These are phyloP conservation scores for Phycomyces nitens DNA, from an alignment of 192 early-diverging fungal genomes.

Conservation along the genomic window DNA sequence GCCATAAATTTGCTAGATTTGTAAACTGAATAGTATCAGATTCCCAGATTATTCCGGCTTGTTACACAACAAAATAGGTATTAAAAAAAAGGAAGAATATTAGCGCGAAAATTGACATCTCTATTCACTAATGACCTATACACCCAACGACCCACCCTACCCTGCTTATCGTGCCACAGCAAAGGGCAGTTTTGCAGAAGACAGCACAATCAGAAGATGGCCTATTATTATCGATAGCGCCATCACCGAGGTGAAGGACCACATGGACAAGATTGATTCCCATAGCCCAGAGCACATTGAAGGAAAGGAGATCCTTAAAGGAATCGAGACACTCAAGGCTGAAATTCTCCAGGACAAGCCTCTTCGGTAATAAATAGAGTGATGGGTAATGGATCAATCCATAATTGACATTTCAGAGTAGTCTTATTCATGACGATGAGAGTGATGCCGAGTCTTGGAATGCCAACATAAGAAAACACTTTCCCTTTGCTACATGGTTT, in stretches of 20 bases:
- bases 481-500: slow-evolving; percentile 65
- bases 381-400: not conserved
- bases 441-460: slow-evolving; percentile 69
- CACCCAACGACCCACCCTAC: slow-evolving; percentile 51
- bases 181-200: slow-evolving; percentile 71
- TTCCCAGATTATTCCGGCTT: no score
- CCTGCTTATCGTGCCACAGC: slow-evolving; percentile 61
- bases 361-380: slow-evolving; percentile 35
- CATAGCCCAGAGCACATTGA: slow-evolving; percentile 43
- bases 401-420: slow-evolving; percentile 9
- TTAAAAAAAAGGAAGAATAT: no score
- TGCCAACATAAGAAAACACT: slow-evolving; percentile 48
- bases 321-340: slow-evolving; percentile 65
- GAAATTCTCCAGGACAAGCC: slow-evolving; percentile 66
- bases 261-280: slow-evolving; percentile 35
- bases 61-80: no score
- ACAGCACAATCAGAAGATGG: slow-evolving; percentile 69
- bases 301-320: slow-evolving; percentile 64
- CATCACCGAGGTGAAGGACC: slow-evolving; percentile 66
- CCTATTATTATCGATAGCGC: slow-evolving; percentile 82
- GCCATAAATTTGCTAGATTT: no score
- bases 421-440: slow-evolving; percentile 50
- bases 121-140: slow-evolving; percentile 1
- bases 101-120: no score
- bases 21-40: no score